Percentiles rank a stretch among this genome's conserved stretches.
Evolutionary conservation across 1,284 basidiomycete genomes (phyloP).

Genomic region (Microbotryum scabiosae): DNA sequence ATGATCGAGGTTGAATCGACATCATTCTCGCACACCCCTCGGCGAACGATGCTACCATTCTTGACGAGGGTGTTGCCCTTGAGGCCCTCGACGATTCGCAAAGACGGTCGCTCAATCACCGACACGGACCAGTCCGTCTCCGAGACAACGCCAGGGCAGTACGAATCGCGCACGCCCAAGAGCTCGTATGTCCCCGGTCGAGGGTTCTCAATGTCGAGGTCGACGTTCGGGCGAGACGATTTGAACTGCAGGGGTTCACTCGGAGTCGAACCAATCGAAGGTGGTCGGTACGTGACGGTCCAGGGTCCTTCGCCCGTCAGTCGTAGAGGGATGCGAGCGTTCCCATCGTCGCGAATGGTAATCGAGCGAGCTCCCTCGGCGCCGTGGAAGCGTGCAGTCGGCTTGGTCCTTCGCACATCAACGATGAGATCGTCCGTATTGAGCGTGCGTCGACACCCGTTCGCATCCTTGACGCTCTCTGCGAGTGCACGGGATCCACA

Average conservation of each 20-base stretch:
- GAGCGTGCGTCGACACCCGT: slow-evolving; percentile 72
- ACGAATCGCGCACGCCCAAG: slow-evolving; percentile 62
- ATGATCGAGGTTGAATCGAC: slow-evolving; percentile 71
- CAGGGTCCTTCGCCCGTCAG: slow-evolving; percentile 86
- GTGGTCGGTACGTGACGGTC: slow-evolving; percentile 62
- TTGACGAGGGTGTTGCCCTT: slow-evolving; percentile 46
- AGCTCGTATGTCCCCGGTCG: slow-evolving; percentile 62
- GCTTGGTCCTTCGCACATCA: slow-evolving; percentile 78
- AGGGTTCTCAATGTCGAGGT: slow-evolving; percentile 42
- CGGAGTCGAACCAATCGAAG: background rate
- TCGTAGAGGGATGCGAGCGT: slow-evolving; percentile 63
- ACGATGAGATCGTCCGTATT: slow-evolving; percentile 67
- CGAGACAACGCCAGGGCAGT: slow-evolving; percentile 69
- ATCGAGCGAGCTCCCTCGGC: slow-evolving; percentile 46
- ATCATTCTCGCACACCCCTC: slow-evolving; percentile 69
- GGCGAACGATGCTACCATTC: slow-evolving; percentile 61
- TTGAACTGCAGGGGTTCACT: slow-evolving; percentile 2
- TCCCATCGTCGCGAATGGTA: slow-evolving; percentile 63
- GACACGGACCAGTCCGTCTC: slow-evolving; percentile 59
- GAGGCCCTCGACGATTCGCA: slow-evolving; percentile 31
- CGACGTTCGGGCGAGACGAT: slow-evolving; percentile 19
- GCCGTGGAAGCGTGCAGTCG: slow-evolving; percentile 77
- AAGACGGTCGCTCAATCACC: slow-evolving; percentile 61
- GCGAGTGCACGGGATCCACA: background rate
- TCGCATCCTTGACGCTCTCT: slow-evolving; percentile 52